phyloP scores from a whole-genome alignment of 2,329 filamentous ascomycete species.

The Lecanicillium sp. region DNA sequence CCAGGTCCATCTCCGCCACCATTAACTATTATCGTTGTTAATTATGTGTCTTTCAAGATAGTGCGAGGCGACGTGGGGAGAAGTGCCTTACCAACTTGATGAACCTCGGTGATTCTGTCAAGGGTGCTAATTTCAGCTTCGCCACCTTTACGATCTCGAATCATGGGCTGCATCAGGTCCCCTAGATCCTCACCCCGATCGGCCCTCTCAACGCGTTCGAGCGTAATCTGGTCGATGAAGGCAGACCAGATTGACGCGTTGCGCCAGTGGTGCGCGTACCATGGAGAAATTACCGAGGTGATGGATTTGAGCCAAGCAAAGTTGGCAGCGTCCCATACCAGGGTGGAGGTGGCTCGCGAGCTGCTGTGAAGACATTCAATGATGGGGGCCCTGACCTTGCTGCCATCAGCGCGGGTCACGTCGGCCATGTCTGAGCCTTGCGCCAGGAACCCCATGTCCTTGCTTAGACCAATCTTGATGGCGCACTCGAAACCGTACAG shows the following conservation, averaged over 20 bases:
- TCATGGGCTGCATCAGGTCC: not conserved
- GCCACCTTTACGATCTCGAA: not conserved
- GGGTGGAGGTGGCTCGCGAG: not conserved
- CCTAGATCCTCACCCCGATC: not conserved
- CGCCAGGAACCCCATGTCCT: not conserved
- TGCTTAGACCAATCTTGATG: not conserved
- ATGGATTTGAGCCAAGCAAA: not conserved
- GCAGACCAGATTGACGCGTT: not conserved
- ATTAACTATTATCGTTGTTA: not conserved
- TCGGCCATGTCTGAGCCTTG: not conserved
- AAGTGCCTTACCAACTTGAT: not conserved
- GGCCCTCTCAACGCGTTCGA: not conserved
- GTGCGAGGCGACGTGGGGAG: too few species aligned
- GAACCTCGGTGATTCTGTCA: not conserved
- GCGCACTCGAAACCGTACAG: not conserved
- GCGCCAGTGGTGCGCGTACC: not conserved
- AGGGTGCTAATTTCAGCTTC: not conserved
- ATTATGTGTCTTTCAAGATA: not conserved
- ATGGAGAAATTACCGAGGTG: not conserved
- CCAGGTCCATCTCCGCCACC: not conserved
- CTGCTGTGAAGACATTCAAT: not conserved
- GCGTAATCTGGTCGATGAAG: not conserved
- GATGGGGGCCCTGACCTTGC: not conserved
- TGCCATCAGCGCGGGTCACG: not conserved
- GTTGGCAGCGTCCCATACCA: not conserved